Percentiles rank a stretch among this genome's conserved stretches.
These are phyloP conservation scores for Colletotrichum costaricense DNA, from an alignment of 2,329 filamentous ascomycete genomes.

Conservation along the genomic window DNA sequence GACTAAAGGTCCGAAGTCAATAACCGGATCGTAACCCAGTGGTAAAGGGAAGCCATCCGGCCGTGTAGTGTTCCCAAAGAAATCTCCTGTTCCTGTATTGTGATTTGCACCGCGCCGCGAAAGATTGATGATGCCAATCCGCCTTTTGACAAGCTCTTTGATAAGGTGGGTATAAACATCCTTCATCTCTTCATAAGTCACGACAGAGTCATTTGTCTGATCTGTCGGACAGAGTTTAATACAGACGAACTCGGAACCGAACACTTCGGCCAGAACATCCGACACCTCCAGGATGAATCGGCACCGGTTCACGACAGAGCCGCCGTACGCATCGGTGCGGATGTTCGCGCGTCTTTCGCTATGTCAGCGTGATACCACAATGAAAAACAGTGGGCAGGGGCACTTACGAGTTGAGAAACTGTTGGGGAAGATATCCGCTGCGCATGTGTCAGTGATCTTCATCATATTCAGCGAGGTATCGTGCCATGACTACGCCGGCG, in stretches of 20 bases:
- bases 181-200: conserved; percentile 4
- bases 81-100: background rate
- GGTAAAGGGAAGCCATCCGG: background rate
- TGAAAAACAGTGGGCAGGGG: background rate
- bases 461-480: too few relatives aligned
- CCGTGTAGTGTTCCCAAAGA: background rate
- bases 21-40: conserved; percentile 9
- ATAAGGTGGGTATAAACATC: conserved; percentile 58
- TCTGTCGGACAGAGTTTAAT: conserved; percentile 61
- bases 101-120: conserved; percentile 12
- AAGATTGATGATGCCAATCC: conserved; percentile 62
- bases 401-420: conserved; percentile 23
- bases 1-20: conserved; percentile 15
- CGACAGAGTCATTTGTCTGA: conserved; percentile 59
- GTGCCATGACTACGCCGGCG: background rate
- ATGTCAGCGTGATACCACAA: background rate
- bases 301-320: conserved; percentile 61
- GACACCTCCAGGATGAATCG: conserved; percentile 60
- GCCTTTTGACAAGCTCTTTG: conserved; percentile 54
- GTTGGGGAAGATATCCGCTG: conserved; percentile 24
- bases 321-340: conserved; percentile 60
- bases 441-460: too few relatives aligned
- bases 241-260: conserved; percentile 46
- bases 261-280: conserved; percentile 40
- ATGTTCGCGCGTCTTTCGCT: conserved; percentile 52